Percentiles rank a stretch among this genome's conserved stretches.
These are phyloP conservation scores for Beauveria varroae DNA, from an alignment of 2,329 filamentous ascomycete species.

Conservation along the genomic window DNA sequence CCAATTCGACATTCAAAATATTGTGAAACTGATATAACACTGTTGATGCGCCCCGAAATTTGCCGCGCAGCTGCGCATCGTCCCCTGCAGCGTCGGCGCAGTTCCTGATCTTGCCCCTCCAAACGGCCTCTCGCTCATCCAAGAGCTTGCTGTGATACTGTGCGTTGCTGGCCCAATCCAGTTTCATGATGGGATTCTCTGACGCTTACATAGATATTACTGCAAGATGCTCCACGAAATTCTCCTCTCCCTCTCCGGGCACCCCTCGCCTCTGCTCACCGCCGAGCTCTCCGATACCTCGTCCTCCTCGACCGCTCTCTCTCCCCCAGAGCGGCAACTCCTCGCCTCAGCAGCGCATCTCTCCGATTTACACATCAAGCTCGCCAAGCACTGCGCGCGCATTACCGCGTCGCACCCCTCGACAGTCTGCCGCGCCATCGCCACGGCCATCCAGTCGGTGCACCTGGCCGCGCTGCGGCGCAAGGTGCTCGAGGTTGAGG, in stretches of 20 bases:
- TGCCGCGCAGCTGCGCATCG: neutral
- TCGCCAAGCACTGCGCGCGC: slow-evolving; percentile 58
- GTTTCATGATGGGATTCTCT: neutral
- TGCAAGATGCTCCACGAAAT: slow-evolving; percentile 89
- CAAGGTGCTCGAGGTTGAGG: slow-evolving; percentile 80
- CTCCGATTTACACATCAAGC: slow-evolving; percentile 66
- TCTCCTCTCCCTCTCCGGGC: slow-evolving; percentile 88
- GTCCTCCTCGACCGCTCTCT: slow-evolving; percentile 41
- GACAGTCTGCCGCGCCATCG: slow-evolving; percentile 79
- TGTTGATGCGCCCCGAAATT: slow-evolving; percentile 2
- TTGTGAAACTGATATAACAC: neutral
- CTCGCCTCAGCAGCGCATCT: slow-evolving; percentile 70
- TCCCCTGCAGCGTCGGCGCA: neutral
- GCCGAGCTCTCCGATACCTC: slow-evolving; percentile 36
- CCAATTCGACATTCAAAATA: neutral
- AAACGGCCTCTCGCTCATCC: neutral
- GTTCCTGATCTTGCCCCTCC: neutral
- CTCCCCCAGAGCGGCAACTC: slow-evolving; percentile 76
- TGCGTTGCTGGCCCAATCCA: neutral
- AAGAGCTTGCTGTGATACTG: neutral
- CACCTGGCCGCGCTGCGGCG: slow-evolving; percentile 76
- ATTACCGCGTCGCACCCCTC: slow-evolving; percentile 68
- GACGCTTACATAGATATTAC: neutral
- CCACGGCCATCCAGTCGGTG: slow-evolving; percentile 64
- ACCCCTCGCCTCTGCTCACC: slow-evolving; percentile 81